These are phyloP conservation scores for Fraxinus cuspidata DNA, from an alignment of 257 asterid genomes.

Conservation along the genomic window DNA sequence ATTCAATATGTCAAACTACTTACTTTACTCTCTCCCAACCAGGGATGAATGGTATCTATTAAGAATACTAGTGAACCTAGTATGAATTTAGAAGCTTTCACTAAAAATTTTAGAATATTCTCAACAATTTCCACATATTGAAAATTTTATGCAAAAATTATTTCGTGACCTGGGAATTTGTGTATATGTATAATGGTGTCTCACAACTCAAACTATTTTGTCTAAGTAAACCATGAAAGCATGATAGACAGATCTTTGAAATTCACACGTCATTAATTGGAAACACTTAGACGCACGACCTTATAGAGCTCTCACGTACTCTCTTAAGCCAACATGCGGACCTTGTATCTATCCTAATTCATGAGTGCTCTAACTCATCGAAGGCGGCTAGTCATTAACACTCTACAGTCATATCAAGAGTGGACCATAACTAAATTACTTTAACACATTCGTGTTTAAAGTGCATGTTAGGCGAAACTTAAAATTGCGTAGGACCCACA, in stretches of 20 bases:
- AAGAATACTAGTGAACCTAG: neutral
- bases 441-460: neutral
- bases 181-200: neutral
- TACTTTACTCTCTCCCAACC: neutral
- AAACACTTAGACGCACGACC: neutral
- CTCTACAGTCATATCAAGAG: neutral
- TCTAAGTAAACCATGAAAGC: neutral
- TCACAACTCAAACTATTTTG: neutral
- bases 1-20: neutral
- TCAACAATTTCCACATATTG: neutral
- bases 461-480: neutral
- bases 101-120: neutral
- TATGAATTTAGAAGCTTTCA: neutral
- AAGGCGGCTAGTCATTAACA: neutral
- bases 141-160: neutral
- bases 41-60: neutral
- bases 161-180: neutral
- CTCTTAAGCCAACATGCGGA: neutral
- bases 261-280: neutral
- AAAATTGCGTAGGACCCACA: too few species aligned
- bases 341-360: neutral
- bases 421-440: neutral
- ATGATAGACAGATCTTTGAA: neutral
- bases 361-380: neutral
- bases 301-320: neutral